Conservation (phyloP, 768 basidiomycete species). For the Imleria badia region DNA sequence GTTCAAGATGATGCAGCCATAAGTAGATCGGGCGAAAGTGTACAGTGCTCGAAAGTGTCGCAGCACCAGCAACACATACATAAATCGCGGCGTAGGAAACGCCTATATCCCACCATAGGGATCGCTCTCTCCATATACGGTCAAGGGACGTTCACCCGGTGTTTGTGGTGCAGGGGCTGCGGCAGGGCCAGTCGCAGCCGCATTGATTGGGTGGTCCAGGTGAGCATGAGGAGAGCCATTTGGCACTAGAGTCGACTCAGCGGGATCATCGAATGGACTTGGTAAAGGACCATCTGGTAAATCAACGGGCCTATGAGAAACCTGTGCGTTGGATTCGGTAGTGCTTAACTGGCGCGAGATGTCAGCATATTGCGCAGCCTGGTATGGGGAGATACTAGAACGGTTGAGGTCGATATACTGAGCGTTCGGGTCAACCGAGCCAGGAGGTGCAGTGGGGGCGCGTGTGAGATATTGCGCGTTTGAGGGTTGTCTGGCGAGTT, state of each 20-base stretch:
- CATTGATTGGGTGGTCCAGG: constrained; percentile 22
- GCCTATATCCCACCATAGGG: constrained; percentile 67
- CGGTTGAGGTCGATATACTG: constrained; percentile 67
- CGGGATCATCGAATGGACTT: constrained; percentile 29
- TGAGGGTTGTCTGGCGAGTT: constrained; percentile 26
- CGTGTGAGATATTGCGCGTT: constrained; percentile 22
- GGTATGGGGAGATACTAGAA: constrained; percentile 72
- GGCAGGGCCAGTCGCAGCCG: constrained; percentile 10
- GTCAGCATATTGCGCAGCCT: constrained; percentile 72
- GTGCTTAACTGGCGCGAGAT: constrained; percentile 57
- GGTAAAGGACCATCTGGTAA: constrained; percentile 26
- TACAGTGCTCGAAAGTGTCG: constrained; percentile 19
- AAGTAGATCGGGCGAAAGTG: constrained; percentile 17
- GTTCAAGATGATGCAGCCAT: constrained; percentile 24
- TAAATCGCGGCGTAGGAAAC: not conserved
- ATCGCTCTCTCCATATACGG: constrained; percentile 60
- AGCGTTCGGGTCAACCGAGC: constrained; percentile 22
- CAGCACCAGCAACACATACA: constrained; percentile 11
- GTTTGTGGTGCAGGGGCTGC: constrained; percentile 11
- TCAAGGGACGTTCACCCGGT: constrained; percentile 41
- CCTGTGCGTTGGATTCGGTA: constrained; percentile 22
- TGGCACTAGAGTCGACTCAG: not conserved
- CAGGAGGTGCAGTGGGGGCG: not conserved
- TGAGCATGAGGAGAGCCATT: constrained; percentile 37
- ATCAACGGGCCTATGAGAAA: constrained; percentile 14